Percentiles rank a stretch among this genome's conserved stretches.
phyloP scores from a whole-genome alignment of 805 yeast genomes.

The Barnettozyma californica region DNA sequence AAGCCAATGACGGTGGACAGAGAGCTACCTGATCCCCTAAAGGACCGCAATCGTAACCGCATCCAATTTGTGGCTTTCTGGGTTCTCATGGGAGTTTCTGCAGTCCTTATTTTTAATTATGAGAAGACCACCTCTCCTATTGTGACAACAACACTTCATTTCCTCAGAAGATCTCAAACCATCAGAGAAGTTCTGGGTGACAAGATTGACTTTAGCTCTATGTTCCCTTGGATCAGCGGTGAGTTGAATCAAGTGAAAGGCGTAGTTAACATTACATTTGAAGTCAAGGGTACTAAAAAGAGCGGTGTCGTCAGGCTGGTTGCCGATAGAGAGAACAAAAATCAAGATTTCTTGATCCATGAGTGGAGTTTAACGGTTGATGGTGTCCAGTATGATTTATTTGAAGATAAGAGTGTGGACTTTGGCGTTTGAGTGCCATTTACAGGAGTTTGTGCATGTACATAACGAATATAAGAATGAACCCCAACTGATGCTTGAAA shows the following conservation, averaged over 20 bases:
- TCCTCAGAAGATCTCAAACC: constrained; percentile 66
- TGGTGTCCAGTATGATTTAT: constrained; percentile 41
- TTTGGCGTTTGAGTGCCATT: constrained; percentile 18
- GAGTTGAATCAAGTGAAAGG: constrained; percentile 80
- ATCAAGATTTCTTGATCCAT: constrained; percentile 51
- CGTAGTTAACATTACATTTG: constrained; percentile 64
- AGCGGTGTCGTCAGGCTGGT: constrained; percentile 54
- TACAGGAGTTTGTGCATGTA: not conserved
- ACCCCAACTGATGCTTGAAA: not conserved
- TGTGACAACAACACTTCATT: constrained; percentile 79
- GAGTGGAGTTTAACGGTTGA: constrained; percentile 56
- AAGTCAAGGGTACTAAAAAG: constrained; percentile 61
- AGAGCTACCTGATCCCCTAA: constrained; percentile 77
- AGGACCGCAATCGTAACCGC: constrained; percentile 46
- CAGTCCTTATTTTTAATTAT: constrained; percentile 78
- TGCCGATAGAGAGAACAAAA: constrained; percentile 62
- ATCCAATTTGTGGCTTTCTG: constrained; percentile 51
- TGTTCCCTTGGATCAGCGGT: constrained; percentile 89
- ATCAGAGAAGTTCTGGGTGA: constrained; percentile 67
- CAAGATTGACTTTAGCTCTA: constrained; percentile 64
- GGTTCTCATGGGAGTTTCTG: constrained; percentile 46
- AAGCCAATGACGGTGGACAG: constrained; percentile 43
- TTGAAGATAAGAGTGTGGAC: constrained; percentile 40
- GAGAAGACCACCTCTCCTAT: constrained; percentile 90
- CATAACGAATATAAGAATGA: not conserved